phyloP scores from a whole-genome alignment of 495 filamentous ascomycete species.

The Achaetomiella virescens region DNA sequence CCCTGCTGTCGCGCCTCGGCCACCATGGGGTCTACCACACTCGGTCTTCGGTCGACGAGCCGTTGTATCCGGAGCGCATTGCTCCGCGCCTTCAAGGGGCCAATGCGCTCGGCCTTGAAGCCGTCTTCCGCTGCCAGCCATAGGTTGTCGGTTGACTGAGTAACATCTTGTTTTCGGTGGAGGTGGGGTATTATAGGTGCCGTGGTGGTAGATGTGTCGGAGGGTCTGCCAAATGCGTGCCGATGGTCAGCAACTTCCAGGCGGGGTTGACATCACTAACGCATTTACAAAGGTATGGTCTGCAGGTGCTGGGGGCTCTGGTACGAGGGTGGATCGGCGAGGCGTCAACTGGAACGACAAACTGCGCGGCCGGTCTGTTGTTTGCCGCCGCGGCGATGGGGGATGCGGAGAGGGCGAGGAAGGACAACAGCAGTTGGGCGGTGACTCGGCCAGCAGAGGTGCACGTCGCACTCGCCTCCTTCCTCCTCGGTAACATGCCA shows the following conservation, averaged over 20 bases:
- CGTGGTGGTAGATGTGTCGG: slow-evolving; percentile 88
- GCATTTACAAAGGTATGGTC: slow-evolving; percentile 47
- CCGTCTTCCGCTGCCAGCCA: slow-evolving; percentile 61
- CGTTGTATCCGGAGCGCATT: slow-evolving; percentile 63
- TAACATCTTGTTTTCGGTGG: slow-evolving; percentile 67
- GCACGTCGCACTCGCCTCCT: slow-evolving; percentile 33
- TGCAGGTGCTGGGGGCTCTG: slow-evolving; percentile 32
- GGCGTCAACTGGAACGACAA: slow-evolving; percentile 31
- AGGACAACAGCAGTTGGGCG: slow-evolving; percentile 53
- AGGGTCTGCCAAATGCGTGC: slow-evolving; percentile 52
- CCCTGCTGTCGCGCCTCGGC: slow-evolving; percentile 58
- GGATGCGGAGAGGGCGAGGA: slow-evolving; percentile 51
- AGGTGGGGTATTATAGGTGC: slow-evolving; percentile 66
- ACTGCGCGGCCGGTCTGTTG: slow-evolving; percentile 15
- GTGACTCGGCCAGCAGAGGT: slow-evolving; percentile 53
- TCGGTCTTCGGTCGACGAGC: slow-evolving; percentile 69
- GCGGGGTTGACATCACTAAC: not conserved
- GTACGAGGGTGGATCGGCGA: slow-evolving; percentile 36
- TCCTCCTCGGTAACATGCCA: slow-evolving; percentile 38
- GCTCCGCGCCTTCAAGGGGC: slow-evolving; percentile 52
- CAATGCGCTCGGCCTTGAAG: slow-evolving; percentile 40
- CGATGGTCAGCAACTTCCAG: not conserved
- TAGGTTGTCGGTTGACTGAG: slow-evolving; percentile 52
- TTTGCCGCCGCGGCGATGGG: slow-evolving; percentile 26
- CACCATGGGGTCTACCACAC: slow-evolving; percentile 69